A percentile compares a stretch with the other conserved stretches of the same genome.
Evolutionary conservation across 2,329 filamentous ascomycete species (phyloP).

Genomic region (Immersiporthe knoxdaviesiana): DNA sequence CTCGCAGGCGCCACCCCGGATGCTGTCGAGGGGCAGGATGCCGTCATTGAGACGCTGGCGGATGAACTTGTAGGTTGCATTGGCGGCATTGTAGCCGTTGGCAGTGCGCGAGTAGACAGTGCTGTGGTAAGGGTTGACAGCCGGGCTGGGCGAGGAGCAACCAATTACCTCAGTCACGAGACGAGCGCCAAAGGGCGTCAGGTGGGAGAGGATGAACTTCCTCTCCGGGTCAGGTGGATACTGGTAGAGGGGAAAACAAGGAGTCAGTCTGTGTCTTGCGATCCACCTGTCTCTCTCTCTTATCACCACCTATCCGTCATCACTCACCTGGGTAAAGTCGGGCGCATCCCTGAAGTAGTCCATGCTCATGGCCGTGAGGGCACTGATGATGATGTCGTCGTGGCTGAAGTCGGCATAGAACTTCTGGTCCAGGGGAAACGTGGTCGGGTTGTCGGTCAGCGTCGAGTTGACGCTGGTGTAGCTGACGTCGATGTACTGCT

Average conservation of each 20-base stretch:
- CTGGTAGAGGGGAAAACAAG: slow-evolving; percentile 22
- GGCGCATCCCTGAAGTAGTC: slow-evolving; percentile 57
- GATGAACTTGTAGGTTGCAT: slow-evolving; percentile 50
- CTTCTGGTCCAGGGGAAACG: slow-evolving; percentile 51
- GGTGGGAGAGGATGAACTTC: slow-evolving; percentile 51
- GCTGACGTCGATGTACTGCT: slow-evolving; percentile 49
- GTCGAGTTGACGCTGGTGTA: slow-evolving; percentile 57
- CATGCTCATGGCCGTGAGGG: slow-evolving; percentile 55
- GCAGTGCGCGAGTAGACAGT: slow-evolving; percentile 47
- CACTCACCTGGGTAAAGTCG: slow-evolving; percentile 35
- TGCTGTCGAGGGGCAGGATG: slow-evolving; percentile 50
- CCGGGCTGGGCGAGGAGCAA: slow-evolving; percentile 39
- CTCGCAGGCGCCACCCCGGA: slow-evolving; percentile 49
- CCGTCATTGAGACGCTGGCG: slow-evolving; percentile 54
- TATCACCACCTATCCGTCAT: not conserved
- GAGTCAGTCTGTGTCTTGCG: slow-evolving; percentile 7
- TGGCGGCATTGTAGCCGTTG: slow-evolving; percentile 49
- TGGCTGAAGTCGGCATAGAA: slow-evolving; percentile 59
- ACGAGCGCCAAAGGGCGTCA: slow-evolving; percentile 59
- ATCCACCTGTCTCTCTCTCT: slow-evolving; percentile 3
- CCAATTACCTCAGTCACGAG: slow-evolving; percentile 58
- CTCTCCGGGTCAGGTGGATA: slow-evolving; percentile 48
- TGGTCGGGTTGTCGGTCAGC: slow-evolving; percentile 46
- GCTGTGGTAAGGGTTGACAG: slow-evolving; percentile 42
- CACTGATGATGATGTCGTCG: slow-evolving; percentile 55